Percentiles rank a stretch among this genome's conserved stretches.
These are phyloP conservation scores for Rhodotorula sp. DNA, from an alignment of 1,284 basidiomycete genomes.

Conservation along the genomic window DNA sequence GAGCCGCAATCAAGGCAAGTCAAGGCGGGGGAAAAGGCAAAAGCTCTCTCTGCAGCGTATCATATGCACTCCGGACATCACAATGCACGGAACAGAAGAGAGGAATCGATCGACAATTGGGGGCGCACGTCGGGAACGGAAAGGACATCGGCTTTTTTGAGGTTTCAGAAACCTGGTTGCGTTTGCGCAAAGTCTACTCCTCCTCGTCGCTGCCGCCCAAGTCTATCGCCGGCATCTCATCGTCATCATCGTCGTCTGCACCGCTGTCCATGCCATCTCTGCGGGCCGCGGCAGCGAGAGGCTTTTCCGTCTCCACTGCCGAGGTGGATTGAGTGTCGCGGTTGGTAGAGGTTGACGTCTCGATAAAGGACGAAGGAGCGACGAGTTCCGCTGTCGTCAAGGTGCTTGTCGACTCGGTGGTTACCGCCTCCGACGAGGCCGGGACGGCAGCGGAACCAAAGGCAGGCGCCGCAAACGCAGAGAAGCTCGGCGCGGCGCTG, in stretches of 20 bases:
- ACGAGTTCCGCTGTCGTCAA: neutral
- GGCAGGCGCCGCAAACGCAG: constrained; percentile 20
- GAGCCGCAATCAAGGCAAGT: neutral
- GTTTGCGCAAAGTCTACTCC: neutral
- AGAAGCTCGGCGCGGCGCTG: neutral
- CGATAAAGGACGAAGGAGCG: neutral
- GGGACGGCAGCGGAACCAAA: neutral
- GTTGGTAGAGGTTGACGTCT: neutral
- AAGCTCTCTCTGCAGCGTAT: neutral
- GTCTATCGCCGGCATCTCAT: constrained; percentile 36
- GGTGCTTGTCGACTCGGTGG: neutral
- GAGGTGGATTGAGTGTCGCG: neutral
- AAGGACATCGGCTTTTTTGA: neutral
- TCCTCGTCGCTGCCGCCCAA: constrained; percentile 35
- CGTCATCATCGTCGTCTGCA: constrained; percentile 29
- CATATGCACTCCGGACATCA: too few species aligned
- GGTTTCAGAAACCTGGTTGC: neutral
- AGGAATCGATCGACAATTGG: too few species aligned
- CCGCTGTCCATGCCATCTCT: neutral
- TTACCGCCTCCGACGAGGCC: too few species aligned
- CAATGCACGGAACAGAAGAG: too few species aligned
- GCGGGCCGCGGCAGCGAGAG: neutral
- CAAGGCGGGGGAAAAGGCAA: neutral
- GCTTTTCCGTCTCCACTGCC: neutral
- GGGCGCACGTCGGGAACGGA: neutral